phyloP scores from a whole-genome alignment of 352 stramenopile genomes.

The Globisporangium takayamanum region DNA sequence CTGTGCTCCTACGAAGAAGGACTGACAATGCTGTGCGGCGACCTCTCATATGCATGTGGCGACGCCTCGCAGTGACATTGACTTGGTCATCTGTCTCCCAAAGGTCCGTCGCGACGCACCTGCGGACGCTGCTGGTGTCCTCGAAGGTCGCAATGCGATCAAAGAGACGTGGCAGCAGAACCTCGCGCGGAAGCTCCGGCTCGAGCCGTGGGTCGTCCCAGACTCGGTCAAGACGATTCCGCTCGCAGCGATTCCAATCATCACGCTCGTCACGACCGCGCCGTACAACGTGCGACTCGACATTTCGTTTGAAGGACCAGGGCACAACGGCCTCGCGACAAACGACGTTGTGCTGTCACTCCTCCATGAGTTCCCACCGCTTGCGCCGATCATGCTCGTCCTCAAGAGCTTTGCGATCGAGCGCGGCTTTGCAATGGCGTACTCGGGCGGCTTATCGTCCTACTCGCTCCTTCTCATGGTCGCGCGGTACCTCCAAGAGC shows the following conservation, averaged over 20 bases:
- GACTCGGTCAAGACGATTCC: slow-evolving; percentile 96
- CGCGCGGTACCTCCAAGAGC: slow-evolving; percentile 89
- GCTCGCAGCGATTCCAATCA: slow-evolving; percentile 95
- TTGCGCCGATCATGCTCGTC: slow-evolving; percentile 94
- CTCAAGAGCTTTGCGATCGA: slow-evolving; percentile 94
- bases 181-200: slow-evolving; percentile 91
- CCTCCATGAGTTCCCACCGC: slow-evolving; percentile 91
- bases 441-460: slow-evolving; percentile 95
- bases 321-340: slow-evolving; percentile 94
- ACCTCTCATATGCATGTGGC: neutral
- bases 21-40: neutral
- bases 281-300: slow-evolving; percentile 88
- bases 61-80: slow-evolving; percentile 79
- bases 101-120: slow-evolving; percentile 94
- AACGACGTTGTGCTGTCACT: slow-evolving; percentile 91
- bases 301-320: slow-evolving; percentile 95
- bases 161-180: slow-evolving; percentile 98
- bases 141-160: slow-evolving; percentile 98
- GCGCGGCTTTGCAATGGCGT: slow-evolving; percentile 91
- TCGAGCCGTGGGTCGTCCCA: slow-evolving; percentile 88
- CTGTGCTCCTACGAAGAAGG: neutral
- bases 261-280: slow-evolving; percentile 88
- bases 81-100: slow-evolving; percentile 97
- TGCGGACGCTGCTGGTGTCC: slow-evolving; percentile 90
- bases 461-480: slow-evolving; percentile 96